These are phyloP conservation scores for Acmispon strigosus DNA, from an alignment of 306 rosid genomes.

Conservation along the genomic window DNA sequence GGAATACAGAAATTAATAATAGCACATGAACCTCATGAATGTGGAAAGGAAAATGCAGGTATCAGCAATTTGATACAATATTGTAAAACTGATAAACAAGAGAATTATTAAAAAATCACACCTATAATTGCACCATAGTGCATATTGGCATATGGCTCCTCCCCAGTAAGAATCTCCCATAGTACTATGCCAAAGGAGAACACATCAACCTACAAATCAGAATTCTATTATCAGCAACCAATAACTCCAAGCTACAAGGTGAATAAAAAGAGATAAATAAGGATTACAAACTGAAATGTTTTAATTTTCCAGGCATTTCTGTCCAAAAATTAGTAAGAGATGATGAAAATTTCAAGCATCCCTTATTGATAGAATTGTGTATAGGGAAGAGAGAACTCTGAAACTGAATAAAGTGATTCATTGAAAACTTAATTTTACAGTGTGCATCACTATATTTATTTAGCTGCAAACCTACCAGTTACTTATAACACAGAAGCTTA, in stretches of 20 bases:
- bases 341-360: no score
- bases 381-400: no score
- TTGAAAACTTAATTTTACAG: no score
- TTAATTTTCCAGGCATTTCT: not conserved
- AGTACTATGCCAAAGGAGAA: slow-evolving; percentile 90
- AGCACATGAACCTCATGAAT: no score
- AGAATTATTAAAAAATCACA: not conserved
- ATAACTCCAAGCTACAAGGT: not conserved
- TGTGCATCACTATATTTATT: no score
- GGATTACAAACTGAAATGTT: not conserved
- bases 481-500: no score
- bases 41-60: no score
- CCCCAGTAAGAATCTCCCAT: slow-evolving; percentile 94
- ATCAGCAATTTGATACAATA: no score
- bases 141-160: slow-evolving; percentile 98
- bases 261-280: not conserved
- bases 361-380: no score
- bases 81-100: not conserved
- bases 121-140: slow-evolving; percentile 96
- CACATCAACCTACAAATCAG: slow-evolving; percentile 64
- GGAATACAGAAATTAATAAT: not conserved
- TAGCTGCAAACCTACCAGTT: no score
- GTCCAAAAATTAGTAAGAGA: no score
- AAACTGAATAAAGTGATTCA: no score
- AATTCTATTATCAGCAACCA: slow-evolving; percentile 10